Conservation (phyloP, 2,329 filamentous ascomycete species). For the Phaeosphaeria sp. region DNA sequence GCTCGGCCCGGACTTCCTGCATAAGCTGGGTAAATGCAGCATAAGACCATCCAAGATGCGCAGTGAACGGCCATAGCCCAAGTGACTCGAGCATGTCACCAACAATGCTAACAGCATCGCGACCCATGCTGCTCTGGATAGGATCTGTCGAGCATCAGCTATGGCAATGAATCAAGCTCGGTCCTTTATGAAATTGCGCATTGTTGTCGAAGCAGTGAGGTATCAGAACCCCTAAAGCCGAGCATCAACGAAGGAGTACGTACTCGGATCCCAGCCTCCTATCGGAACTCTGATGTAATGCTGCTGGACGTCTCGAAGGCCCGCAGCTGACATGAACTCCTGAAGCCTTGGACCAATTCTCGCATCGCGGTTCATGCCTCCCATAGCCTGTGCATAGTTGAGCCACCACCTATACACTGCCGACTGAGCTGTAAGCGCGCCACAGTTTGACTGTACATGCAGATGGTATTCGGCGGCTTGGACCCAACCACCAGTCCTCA, state of each 20-base stretch:
- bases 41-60: slow-evolving; percentile 38
- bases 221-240: not conserved
- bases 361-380: slow-evolving; percentile 40
- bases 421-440: slow-evolving; percentile 67
- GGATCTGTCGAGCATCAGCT: slow-evolving; percentile 30
- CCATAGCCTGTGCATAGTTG: slow-evolving; percentile 45
- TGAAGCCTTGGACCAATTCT: slow-evolving; percentile 41
- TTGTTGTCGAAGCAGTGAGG: not conserved
- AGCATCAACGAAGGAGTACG: not conserved
- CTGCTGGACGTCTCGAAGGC: slow-evolving; percentile 39
- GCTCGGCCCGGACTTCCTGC: slow-evolving; percentile 34
- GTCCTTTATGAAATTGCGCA: not conserved
- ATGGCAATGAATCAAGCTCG: not conserved
- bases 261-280: slow-evolving; percentile 48
- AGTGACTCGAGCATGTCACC: slow-evolving; percentile 46
- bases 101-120: slow-evolving; percentile 35
- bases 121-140: slow-evolving; percentile 35
- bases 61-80: slow-evolving; percentile 46
- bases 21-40: slow-evolving; percentile 40
- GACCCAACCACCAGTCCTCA: slow-evolving; percentile 81
- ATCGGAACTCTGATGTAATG: slow-evolving; percentile 43
- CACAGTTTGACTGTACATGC: slow-evolving; percentile 85
- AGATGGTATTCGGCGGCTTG: slow-evolving; percentile 90
- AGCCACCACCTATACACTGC: slow-evolving; percentile 47
- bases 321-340: slow-evolving; percentile 36